Percentiles rank a stretch among this genome's conserved stretches.
These are phyloP conservation scores for Candida tibetensis DNA, from an alignment of 805 yeast species.

Conservation along the genomic window DNA sequence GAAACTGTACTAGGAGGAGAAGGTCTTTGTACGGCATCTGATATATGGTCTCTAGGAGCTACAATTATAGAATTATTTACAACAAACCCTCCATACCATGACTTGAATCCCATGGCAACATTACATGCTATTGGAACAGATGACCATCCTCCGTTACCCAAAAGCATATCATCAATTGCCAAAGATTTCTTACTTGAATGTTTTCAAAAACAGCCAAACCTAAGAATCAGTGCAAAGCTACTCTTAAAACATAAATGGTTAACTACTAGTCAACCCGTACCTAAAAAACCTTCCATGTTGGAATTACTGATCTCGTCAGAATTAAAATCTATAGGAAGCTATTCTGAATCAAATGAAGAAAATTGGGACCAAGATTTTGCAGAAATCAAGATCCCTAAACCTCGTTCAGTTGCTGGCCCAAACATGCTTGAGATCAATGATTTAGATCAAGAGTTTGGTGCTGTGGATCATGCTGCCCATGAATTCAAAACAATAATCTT, in stretches of 20 bases:
- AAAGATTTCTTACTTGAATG: constrained; percentile 64
- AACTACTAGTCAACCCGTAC: constrained; percentile 6
- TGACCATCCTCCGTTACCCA: constrained; percentile 67
- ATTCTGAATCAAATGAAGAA: constrained; percentile 30
- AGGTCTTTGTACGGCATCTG: constrained; percentile 86
- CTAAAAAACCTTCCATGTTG: constrained; percentile 1
- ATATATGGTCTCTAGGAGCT: constrained; percentile 94
- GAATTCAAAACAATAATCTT: constrained; percentile 8
- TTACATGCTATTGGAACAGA: constrained; percentile 81
- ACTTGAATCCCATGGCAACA: constrained; percentile 72
- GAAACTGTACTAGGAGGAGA: constrained; percentile 78
- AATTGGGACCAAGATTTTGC: constrained; percentile 36
- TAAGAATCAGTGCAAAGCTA: constrained; percentile 54
- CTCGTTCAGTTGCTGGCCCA: background rate
- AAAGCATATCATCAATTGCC: constrained; percentile 38
- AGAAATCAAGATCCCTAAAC: constrained; percentile 13
- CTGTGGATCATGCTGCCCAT: no score
- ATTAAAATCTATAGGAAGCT: constrained; percentile 22
- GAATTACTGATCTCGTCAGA: constrained; percentile 2
- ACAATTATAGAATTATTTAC: constrained; percentile 84
- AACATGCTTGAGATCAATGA: constrained; percentile 9
- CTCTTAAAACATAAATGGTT: constrained; percentile 67
- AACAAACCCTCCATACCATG: constrained; percentile 84
- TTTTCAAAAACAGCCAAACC: constrained; percentile 64
- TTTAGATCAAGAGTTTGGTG: constrained; percentile 8